A percentile compares a stretch with the other conserved stretches of the same genome.
phyloP scores from a whole-genome alignment of 768 basidiomycete species.

The Auricularia sp. region DNA sequence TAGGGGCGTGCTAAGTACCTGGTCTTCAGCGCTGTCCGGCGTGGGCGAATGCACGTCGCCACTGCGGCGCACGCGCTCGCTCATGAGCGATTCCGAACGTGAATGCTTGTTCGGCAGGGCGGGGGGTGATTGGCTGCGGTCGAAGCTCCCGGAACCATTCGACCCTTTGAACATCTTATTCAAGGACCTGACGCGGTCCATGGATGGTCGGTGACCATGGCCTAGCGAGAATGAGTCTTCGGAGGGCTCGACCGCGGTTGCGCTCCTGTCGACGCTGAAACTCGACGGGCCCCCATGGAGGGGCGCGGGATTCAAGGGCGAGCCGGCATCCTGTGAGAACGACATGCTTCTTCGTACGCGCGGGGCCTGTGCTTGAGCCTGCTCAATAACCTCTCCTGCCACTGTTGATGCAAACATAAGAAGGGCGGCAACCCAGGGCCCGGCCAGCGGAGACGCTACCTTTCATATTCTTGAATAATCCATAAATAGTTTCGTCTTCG shows the following conservation, averaged over 20 bases:
- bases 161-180: not conserved
- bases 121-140: not conserved
- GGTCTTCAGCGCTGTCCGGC: slow-evolving; percentile 7
- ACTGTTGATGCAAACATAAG: slow-evolving; percentile 32
- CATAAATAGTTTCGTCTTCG: slow-evolving; percentile 82
- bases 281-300: not conserved
- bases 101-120: slow-evolving; percentile 1
- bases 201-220: not conserved
- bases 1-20: not conserved
- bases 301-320: not conserved
- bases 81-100: not conserved
- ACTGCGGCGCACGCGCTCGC: slow-evolving; percentile 4
- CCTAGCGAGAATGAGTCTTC: not conserved
- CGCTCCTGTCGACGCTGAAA: not conserved
- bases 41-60: slow-evolving; percentile 1
- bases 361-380: slow-evolving; percentile 30
- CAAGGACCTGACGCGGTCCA: not conserved
- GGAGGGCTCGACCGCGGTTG: not conserved
- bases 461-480: slow-evolving; percentile 77
- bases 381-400: slow-evolving; percentile 65
- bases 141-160: not conserved
- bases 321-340: slow-evolving; percentile 6
- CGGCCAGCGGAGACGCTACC: slow-evolving; percentile 35
- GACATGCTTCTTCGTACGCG: slow-evolving; percentile 13
- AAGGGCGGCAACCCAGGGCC: not conserved